Evolutionary conservation across 169 alveolate species (phyloP), one percentile per base, ranked within the genome.

Genomic region (Eimeria tenella): DNA sequence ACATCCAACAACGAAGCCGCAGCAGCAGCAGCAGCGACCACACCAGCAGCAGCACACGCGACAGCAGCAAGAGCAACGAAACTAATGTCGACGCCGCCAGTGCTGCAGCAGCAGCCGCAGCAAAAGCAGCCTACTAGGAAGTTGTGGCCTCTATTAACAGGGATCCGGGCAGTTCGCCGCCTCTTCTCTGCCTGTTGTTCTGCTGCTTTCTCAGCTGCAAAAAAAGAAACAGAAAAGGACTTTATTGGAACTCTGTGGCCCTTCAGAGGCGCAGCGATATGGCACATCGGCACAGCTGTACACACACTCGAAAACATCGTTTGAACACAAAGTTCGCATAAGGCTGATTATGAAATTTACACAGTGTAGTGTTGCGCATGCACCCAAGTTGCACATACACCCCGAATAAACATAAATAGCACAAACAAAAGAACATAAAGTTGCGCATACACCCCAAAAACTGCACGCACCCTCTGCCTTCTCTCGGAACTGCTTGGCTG

Each of bases 61-160:
- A 17, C 68, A 58, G 68, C 31, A 68, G 77, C 77, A 68, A 68
- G 50, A 68, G 77, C 31, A 13, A 7, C 49, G 31, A 10, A 17
- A 13, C 2, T 68, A 23, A 58, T 58, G 11, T 13, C 68, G 3
- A 17, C 68, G 68, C 5, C 11, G 68, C 68, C 11, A 10, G 21
- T 13, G 68, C 68, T 1, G 19, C 68, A 17, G 68, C 68, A 58
- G 68, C 68, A 58, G 68, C 68, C 0, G 68, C 11, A 58, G 68
- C 68, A 58, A 15, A 15, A 68, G 77, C 31, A 13, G n/a, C 93
- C 65, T 52, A 86, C 93, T 15, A 86, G 21, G 82, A 86, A 86
- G 68, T 86, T 86, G 93, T 86, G 93, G 10, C 93, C 93, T 17
- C 81, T 23, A 52, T 86, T 86, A 21, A 86, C 81, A 5, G 93